Evolutionary conservation across 345 rosid genomes (phyloP).

Genomic region (Raphanus raphanistrum): DNA sequence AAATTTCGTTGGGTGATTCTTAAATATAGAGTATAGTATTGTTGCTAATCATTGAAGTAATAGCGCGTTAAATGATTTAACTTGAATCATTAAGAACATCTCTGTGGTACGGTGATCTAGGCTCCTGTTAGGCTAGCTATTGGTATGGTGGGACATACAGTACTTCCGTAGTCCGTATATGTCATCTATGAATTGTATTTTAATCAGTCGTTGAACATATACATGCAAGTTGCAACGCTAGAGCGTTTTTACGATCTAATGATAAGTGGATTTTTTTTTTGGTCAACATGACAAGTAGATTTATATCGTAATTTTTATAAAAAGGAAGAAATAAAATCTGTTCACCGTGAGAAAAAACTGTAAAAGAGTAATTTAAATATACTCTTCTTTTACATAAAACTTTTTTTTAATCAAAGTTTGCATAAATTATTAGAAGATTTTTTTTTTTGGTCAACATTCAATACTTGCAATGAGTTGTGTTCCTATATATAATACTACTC

Average conservation of each 20-base stretch:
- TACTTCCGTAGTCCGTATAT: constrained; percentile 20
- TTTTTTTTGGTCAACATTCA: background rate
- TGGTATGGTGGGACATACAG: constrained; percentile 19
- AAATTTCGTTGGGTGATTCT: constrained; percentile 27
- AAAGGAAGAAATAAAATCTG: background rate
- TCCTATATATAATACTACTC: background rate
- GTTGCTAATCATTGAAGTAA: constrained; percentile 35
- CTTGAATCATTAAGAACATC: constrained; percentile 13
- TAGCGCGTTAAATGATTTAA: constrained; percentile 19
- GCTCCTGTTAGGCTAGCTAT: constrained; percentile 7
- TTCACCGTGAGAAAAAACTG: background rate
- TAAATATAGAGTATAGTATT: constrained; percentile 5
- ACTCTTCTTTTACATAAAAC: too few species aligned
- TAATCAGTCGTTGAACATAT: constrained; percentile 17
- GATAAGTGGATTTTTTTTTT: background rate
- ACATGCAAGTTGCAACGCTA: constrained; percentile 9
- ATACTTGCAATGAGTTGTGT: background rate
- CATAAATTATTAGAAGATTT: too few species aligned
- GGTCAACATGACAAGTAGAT: background rate
- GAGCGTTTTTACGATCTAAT: background rate
- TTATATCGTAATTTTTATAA: background rate
- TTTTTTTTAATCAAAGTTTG: too few species aligned
- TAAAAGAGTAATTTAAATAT: too few species aligned
- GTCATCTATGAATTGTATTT: background rate
- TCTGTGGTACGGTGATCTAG: constrained; percentile 29